phyloP scores from a whole-genome alignment of 2,329 filamentous ascomycete genomes.

The Cercospora sp. region DNA sequence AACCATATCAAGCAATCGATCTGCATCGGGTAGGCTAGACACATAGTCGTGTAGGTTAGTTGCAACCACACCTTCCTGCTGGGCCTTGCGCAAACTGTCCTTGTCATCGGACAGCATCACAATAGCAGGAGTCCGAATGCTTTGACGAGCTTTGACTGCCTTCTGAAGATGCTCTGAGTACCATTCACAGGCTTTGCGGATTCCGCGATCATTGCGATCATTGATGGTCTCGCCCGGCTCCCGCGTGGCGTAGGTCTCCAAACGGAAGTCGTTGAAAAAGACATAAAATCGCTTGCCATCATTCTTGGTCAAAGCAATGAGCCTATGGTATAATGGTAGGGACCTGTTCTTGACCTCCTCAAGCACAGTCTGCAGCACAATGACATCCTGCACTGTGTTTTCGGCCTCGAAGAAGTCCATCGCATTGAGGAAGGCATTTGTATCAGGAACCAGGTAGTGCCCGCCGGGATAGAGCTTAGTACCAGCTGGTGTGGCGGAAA shows the following conservation, averaged over 20 bases:
- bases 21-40: conserved; percentile 76
- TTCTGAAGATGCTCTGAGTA: conserved; percentile 78
- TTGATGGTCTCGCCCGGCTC: conserved; percentile 84
- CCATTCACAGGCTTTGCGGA: conserved; percentile 84
- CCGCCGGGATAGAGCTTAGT: conserved; percentile 81
- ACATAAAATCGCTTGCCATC: conserved; percentile 98
- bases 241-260: conserved; percentile 83
- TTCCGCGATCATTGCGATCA: conserved; percentile 91
- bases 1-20: conserved; percentile 89
- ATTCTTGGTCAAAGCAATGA: conserved; percentile 87
- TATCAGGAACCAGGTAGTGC: conserved; percentile 94
- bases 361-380: conserved; percentile 91
- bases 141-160: conserved; percentile 58
- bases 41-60: conserved; percentile 73
- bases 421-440: conserved; percentile 89
- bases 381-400: conserved; percentile 91
- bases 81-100: conserved; percentile 81
- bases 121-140: conserved; percentile 66
- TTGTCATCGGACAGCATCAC: conserved; percentile 95
- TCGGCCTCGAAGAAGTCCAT: conserved; percentile 97
- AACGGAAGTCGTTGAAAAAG: conserved; percentile 97
- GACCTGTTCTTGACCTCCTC: conserved; percentile 95
- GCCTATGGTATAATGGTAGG: conserved; percentile 88
- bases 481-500: conserved; percentile 83
- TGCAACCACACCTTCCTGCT: conserved; percentile 70